Base-by-base conservation (phyloP, 1,284 basidiomycete species). In the Rhodotorula sp. region DNA sequence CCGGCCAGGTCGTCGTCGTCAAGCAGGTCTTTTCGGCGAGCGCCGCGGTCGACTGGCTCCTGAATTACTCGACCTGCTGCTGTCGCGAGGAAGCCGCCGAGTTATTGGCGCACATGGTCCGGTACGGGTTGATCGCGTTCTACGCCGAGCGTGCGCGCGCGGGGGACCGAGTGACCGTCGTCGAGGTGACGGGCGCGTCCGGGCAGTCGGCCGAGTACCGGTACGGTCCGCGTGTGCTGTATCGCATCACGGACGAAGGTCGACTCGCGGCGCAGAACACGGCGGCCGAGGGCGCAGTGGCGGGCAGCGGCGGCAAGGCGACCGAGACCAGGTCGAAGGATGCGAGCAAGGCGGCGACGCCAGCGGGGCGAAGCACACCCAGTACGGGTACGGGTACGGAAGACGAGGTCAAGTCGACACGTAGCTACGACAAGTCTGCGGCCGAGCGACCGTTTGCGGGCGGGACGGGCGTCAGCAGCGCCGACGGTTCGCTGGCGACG, bases 31-130 rank as follows among this genome's bases (percentile, higher is more conserved):
- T 99, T 81, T 84, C 88, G 43, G 93, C 95, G 38, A 87, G 91
- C 65, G 87, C 87, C 52, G 94, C 92, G 0, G 85, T 98, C 68
- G 93, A 97, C 81, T 99, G 97, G 97, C 87, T 99, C 64, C 91
- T 93, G 80, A 95, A 99, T 81, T 98, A 94, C 77, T 95, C 95
- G 1, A 97, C 95, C 0, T 92, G 95, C 58, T 93, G 95, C 62
- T 95, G 94, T 31, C 85, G 92, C 65, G 97, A 99, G 80, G 97
- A 99, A 82, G 95, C 94, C 0, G 93, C 93, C 31, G 97, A 99
- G 84, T 90, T 98, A 85, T 89, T 92, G 6, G 97, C 94, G 1
- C 97, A 99, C 79, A 98, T 99, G 79, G 94, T 98, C 60, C 89
- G 97, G 56, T 95, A 97, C 79, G 93, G 93, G 52, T 87, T 95